phyloP scores from a whole-genome alignment of 768 basidiomycete species.

The Naganishia kalamii region DNA sequence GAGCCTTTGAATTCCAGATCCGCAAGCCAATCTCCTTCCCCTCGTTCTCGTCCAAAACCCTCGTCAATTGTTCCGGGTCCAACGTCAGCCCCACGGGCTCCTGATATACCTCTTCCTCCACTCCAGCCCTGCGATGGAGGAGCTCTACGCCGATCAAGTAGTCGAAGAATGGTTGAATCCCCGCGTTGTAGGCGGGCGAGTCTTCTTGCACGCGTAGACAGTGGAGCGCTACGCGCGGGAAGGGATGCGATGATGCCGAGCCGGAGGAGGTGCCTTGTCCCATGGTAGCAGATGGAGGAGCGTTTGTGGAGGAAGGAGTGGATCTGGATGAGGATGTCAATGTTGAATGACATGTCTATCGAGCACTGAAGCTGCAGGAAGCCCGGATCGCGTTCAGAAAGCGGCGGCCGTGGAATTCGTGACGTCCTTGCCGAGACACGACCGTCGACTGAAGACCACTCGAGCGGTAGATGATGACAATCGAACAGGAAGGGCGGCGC shows the following conservation, averaged over 20 bases:
- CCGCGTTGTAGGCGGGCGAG: conserved; percentile 79
- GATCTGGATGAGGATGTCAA: background rate
- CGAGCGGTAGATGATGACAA: background rate
- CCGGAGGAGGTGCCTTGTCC: conserved; percentile 38
- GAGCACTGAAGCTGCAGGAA: background rate
- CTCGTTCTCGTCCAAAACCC: conserved; percentile 41
- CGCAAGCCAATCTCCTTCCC: conserved; percentile 34
- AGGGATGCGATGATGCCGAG: conserved; percentile 32
- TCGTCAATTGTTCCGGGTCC: conserved; percentile 31
- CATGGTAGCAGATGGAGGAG: conserved; percentile 26
- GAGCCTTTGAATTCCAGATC: conserved; percentile 45
- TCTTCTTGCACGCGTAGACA: conserved; percentile 81
- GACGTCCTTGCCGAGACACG: conserved; percentile 13
- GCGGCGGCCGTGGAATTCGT: background rate
- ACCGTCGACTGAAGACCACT: background rate
- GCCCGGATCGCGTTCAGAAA: too few relatives aligned
- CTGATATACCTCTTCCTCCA: conserved; percentile 14
- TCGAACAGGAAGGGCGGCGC: too few relatives aligned
- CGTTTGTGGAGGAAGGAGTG: background rate
- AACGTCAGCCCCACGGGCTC: conserved; percentile 24
- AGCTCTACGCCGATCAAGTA: conserved; percentile 82
- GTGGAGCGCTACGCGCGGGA: conserved; percentile 54
- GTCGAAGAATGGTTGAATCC: conserved; percentile 89
- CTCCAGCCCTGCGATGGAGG: conserved; percentile 2
- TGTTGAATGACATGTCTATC: conserved; percentile 12